phyloP scores from a whole-genome alignment of 139 green algal species.

The Coccomyxa sp. region DNA sequence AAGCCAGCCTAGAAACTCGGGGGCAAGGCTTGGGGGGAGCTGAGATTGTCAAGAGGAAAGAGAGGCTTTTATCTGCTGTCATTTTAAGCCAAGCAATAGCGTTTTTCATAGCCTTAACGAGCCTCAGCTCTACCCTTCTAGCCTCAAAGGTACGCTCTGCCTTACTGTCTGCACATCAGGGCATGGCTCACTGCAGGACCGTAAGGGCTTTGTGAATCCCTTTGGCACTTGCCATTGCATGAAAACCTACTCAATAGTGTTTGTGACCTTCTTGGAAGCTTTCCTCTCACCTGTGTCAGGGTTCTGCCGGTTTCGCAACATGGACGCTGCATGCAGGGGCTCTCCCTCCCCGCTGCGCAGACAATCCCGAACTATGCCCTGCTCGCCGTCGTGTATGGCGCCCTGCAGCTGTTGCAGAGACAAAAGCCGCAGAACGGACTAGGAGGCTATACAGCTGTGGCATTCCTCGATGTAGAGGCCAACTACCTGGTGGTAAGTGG shows the following conservation, averaged over 20 bases:
- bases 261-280: no score
- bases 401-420: slow-evolving; percentile 5
- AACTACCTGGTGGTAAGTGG: slow-evolving; percentile 40
- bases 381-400: slow-evolving; percentile 36
- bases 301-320: no score
- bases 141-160: not conserved
- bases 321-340: slow-evolving; percentile 17
- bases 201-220: no score
- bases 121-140: not conserved
- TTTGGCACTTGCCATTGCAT: no score
- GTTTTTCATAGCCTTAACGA: not conserved
- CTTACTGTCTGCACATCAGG: no score
- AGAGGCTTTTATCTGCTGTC: not conserved
- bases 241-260: no score
- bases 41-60: no score
- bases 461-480: slow-evolving; percentile 68
- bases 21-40: no score
- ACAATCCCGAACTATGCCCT: slow-evolving; percentile 62
- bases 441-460: slow-evolving; percentile 52
- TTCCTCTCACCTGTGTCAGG: no score
- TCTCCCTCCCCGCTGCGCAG: slow-evolving; percentile 58
- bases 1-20: not conserved
- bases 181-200: no score
- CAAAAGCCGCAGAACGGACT: slow-evolving; percentile 10
- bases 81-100: not conserved